phyloP scores from a whole-genome alignment of 257 asterid species.

The Primulina eburnea region DNA sequence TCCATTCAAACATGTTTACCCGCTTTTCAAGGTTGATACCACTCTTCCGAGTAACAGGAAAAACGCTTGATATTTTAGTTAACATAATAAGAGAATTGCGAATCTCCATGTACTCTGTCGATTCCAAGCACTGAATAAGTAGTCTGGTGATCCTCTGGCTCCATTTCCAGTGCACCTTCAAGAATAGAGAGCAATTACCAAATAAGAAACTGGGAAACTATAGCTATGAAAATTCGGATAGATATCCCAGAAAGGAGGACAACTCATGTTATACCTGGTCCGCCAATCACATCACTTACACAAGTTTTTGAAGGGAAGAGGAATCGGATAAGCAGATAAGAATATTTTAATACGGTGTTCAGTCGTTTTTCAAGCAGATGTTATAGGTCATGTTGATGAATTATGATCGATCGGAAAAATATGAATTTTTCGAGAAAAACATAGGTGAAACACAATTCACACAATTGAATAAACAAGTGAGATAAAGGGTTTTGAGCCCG shows the following conservation, averaged over 20 bases:
- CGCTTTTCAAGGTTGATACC: slow-evolving; percentile 98
- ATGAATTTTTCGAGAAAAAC: not conserved
- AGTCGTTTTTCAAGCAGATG: no score
- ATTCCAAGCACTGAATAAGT: slow-evolving; percentile 95
- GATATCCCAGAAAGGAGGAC: not conserved
- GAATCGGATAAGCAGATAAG: no score
- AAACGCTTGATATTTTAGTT: slow-evolving; percentile 78
- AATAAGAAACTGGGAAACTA: slow-evolving; percentile 5
- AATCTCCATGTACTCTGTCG: slow-evolving; percentile 94
- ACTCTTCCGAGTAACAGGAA: slow-evolving; percentile 97
- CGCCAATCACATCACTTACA: not conserved
- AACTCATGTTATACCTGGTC: not conserved
- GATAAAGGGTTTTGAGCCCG: not conserved
- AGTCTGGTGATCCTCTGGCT: slow-evolving; percentile 94
- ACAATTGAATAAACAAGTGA: no score
- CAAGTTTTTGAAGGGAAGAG: not conserved
- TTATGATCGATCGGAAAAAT: not conserved
- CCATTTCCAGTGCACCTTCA: slow-evolving; percentile 99
- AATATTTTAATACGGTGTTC: not conserved
- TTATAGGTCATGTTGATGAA: not conserved
- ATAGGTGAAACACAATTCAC: not conserved
- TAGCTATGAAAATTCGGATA: not conserved
- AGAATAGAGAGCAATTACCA: slow-evolving; percentile 17
- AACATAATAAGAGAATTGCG: slow-evolving; percentile 91
- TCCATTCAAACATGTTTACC: slow-evolving; percentile 41